Evolutionary conservation across 176 grass and related monocot genomes (phyloP).

Genomic region (Microstegium vimineum): DNA sequence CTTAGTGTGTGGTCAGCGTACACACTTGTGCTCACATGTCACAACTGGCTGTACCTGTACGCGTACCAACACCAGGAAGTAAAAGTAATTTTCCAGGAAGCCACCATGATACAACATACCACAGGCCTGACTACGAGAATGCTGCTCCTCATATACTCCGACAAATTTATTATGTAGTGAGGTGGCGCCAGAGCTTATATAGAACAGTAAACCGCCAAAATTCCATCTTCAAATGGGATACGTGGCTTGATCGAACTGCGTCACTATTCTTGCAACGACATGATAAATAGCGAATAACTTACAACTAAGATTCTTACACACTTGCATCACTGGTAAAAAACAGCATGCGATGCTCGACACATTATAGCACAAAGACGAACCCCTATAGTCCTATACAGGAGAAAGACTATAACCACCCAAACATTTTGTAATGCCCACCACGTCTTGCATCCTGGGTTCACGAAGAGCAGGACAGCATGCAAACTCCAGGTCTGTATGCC

Average conservation of each 20-base stretch:
- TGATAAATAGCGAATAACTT: background rate
- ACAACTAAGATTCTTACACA: background rate
- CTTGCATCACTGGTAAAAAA: slow-evolving; percentile 15
- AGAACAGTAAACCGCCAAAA: no score
- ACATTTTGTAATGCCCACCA: background rate
- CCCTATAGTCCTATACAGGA: slow-evolving; percentile 39
- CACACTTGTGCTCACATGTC: no score
- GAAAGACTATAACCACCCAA: slow-evolving; percentile 6
- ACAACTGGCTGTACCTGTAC: no score
- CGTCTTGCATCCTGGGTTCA: slow-evolving; percentile 24
- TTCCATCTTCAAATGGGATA: no score
- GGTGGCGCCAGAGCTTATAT: no score
- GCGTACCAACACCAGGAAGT: no score
- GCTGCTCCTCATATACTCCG: no score
- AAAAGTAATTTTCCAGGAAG: no score
- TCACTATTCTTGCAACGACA: background rate
- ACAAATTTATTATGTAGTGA: no score
- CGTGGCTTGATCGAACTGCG: background rate
- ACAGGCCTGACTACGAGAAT: no score
- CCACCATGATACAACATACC: no score
- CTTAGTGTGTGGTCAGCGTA: no score
- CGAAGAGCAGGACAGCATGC: slow-evolving; percentile 99
- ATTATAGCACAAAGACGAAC: slow-evolving; percentile 6
- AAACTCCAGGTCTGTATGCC: slow-evolving; percentile 96
- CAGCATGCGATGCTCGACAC: slow-evolving; percentile 21